Conservation (phyloP, 345 rosid genomes). For the Pseudoturritis turrita region DNA sequence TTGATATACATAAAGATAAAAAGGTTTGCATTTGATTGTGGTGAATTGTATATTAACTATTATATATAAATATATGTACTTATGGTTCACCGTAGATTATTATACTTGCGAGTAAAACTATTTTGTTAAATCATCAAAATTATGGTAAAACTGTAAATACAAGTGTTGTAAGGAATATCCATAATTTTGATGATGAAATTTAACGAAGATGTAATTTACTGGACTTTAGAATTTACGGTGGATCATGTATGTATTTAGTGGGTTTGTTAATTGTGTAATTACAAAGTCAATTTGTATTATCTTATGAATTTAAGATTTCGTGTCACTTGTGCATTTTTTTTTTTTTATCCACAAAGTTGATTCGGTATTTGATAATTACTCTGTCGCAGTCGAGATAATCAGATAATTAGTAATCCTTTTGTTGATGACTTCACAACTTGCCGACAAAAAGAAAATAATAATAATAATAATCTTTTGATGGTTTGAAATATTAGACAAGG, state of each 20-base stretch:
- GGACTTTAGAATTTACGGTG: not conserved
- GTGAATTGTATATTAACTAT: not conserved
- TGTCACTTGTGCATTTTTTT: too few species aligned
- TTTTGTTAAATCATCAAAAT: constrained; percentile 10
- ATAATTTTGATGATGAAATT: constrained; percentile 9
- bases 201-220: not conserved
- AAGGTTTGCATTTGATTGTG: not conserved
- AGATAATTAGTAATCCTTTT: too few species aligned
- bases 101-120: constrained; percentile 1
- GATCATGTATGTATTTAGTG: not conserved
- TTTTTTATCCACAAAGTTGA: too few species aligned
- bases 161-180: not conserved
- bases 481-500: too few species aligned
- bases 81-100: not conserved
- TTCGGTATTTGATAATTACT: too few species aligned
- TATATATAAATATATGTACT: not conserved
- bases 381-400: too few species aligned
- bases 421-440: too few species aligned
- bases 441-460: too few species aligned
- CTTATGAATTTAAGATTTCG: too few species aligned
- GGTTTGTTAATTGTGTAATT: constrained; percentile 4
- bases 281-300: not conserved
- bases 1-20: not conserved
- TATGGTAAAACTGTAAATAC: constrained; percentile 31
- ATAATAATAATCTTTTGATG: too few species aligned